Base-by-base conservation (phyloP, 2,329 filamentous ascomycete species). In the Thelonectria rubi region DNA sequence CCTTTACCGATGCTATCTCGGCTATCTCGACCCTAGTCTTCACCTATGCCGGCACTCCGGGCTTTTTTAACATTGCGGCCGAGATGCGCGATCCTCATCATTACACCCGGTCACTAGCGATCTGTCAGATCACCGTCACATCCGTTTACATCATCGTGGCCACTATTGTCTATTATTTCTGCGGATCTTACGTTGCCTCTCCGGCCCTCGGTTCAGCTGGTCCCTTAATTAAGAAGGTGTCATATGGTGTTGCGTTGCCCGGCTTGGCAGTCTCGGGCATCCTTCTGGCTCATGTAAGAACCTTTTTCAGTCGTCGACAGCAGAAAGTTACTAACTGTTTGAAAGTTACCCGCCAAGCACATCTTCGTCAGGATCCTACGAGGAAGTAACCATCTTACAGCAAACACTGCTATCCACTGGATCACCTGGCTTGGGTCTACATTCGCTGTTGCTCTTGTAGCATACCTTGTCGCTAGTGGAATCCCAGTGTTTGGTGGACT, bases 161-260 rank as follows among this genome's bases (percentile, higher is more conserved):
- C 15, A 30, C 15, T 32, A 14, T 47, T 7, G 45, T 47, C 21
- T 47, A 47, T 15, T 47, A 47, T 14, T 47, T n/a, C 21, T 47
- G 45, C 12, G 45, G 45, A 15, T 26, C 21, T 3, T 47, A 47
- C 8, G 45, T 47, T 47, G 45, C 45, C 20, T 47, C 45, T 21
- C 45, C 45, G 8, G 45, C 45, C 21, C 45, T 47, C 26, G 45
- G 45, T 12, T 47, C 45, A 30, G 45, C 45, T 15, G 45, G 45
- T n/a, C 45, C 20, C 11, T 30, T 21, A 6, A 26, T 47, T 9
- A 47, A 47, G 21, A 47, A 47, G 21, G 45, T 47, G 14, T 12
- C 12, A 5, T 47, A 47, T 17, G 45, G 45, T 17, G n/a, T 47
- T 26, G 45, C 45, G 26, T n/a, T 47, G 20, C 45, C 45, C 4